Percentiles rank a stretch among this genome's conserved stretches.
phyloP scores from a whole-genome alignment of 2,329 filamentous ascomycete species.

The Septoria linicola region DNA sequence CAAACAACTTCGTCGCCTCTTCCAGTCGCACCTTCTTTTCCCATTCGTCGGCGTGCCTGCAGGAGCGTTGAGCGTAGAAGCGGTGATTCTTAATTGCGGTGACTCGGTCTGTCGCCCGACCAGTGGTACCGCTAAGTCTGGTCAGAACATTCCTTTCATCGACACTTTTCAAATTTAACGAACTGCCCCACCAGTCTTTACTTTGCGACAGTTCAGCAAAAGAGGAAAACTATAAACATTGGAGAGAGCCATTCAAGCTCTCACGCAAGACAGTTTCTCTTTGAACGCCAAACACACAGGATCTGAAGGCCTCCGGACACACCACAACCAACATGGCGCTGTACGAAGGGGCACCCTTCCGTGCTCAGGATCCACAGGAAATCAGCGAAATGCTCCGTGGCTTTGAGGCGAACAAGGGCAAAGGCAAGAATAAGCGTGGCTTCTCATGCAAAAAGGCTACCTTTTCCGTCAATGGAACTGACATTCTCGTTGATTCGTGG shows the following conservation, averaged over 20 bases:
- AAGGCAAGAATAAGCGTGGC: conserved; percentile 49
- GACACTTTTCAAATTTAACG: conserved; percentile 7
- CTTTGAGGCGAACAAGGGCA: conserved; percentile 61
- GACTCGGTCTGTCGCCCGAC: background rate
- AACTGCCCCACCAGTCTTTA: background rate
- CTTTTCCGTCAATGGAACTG: conserved; percentile 66
- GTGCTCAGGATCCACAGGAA: conserved; percentile 67
- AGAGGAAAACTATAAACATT: background rate
- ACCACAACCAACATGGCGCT: conserved; percentile 49
- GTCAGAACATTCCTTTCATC: conserved; percentile 7
- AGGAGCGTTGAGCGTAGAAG: background rate
- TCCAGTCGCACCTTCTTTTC: no score
- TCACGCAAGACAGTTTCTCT: background rate
- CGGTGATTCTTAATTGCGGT: conserved; percentile 7
- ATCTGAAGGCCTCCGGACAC: no score
- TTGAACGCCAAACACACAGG: no score
- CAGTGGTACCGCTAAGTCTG: background rate
- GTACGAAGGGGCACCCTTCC: conserved; percentile 58
- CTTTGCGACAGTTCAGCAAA: no score
- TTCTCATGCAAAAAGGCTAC: conserved; percentile 79
- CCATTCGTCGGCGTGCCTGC: no score
- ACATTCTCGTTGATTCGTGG: conserved; percentile 82
- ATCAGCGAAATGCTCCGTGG: conserved; percentile 64
- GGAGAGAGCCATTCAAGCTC: background rate
- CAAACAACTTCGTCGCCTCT: no score